Base-by-base conservation (phyloP, 306 rosid genomes). In the Cucurbita maxima region DNA sequence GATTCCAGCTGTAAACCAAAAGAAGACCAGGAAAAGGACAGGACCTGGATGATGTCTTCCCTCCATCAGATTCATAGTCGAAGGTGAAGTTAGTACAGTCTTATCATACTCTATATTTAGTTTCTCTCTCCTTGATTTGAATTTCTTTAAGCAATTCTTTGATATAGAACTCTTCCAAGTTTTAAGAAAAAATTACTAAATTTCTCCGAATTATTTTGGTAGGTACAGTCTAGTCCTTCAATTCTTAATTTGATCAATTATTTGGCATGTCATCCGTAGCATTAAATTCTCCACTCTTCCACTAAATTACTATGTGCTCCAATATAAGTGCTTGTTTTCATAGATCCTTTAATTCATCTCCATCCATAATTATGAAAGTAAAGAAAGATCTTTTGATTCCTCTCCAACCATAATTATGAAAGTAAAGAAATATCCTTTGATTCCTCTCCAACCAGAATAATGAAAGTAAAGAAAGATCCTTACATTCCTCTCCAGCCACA, bases 1-100 rank as follows among this genome's bases (percentile, higher is more conserved):
- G 84, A 85, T 76, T 76, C 82, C 55, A 50, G 78, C 78, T 77
- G 16, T 62, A 84, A 78, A 71, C 57, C 70, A 64, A 79, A 73
- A 75, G 83, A 73, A 75, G 83, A 85, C 53, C 83, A 78, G 79
- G 89, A 84, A 80, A 94, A 91, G 84, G 90, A 91, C 64, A 93
- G 86, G 60, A 89, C 96, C 84, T 94, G 97, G 99, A 79, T 78
- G 77, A 85, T 89, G 82, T 85, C 92, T 52, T 83, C 96, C 76
- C 92, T 94, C 81, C 97, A 89, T 86, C 99, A 94, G 83, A 90
- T 94, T 58, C 88, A 89, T 81, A 89, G 99, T 80, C 87, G 97
- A 56, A 91, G 99, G 99, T 94, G 78, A 86, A 75, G 61, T 59
- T 69, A 63, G 40, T 67, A 52, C 71, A 47, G 61, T 75, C 79